A percentile compares a stretch with the other conserved stretches of the same genome.
These are phyloP conservation scores for Cutaneotrichosporon spelunceum DNA, from an alignment of 1,284 basidiomycete species.

Conservation along the genomic window DNA sequence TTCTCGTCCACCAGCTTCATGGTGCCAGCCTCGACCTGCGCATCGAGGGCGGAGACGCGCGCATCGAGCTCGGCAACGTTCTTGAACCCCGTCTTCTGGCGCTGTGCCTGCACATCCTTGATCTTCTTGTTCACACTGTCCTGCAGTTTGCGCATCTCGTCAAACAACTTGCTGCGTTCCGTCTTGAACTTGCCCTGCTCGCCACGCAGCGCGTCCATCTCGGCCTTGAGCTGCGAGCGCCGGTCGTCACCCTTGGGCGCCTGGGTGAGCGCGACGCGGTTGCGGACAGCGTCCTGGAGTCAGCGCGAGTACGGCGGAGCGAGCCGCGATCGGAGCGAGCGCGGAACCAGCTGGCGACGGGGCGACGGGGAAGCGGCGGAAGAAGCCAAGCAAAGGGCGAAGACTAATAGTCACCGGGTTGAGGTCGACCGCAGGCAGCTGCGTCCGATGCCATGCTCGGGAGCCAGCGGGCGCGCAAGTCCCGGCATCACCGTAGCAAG, in stretches of 20 bases:
- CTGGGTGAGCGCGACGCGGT: slow-evolving; percentile 66
- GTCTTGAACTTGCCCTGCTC: slow-evolving; percentile 78
- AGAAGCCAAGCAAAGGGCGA: too few relatives aligned
- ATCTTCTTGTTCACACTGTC: slow-evolving; percentile 82
- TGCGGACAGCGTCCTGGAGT: slow-evolving; percentile 67
- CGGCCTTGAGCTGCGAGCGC: slow-evolving; percentile 68
- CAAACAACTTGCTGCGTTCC: slow-evolving; percentile 67
- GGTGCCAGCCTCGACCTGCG: slow-evolving; percentile 83
- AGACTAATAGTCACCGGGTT: too few relatives aligned
- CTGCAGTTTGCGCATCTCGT: slow-evolving; percentile 78
- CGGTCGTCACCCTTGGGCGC: slow-evolving; percentile 59
- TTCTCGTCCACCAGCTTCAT: slow-evolving; percentile 97
- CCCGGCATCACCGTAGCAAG: too few relatives aligned
- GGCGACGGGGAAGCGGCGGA: too few relatives aligned
- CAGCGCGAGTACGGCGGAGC: slow-evolving; percentile 1
- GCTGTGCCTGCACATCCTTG: slow-evolving; percentile 81
- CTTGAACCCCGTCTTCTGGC: slow-evolving; percentile 79
- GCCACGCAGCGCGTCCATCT: slow-evolving; percentile 75
- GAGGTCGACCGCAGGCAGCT: too few relatives aligned
- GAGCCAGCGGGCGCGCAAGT: too few relatives aligned
- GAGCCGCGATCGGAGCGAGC: not conserved
- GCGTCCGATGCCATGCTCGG: too few relatives aligned
- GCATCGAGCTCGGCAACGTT: slow-evolving; percentile 82
- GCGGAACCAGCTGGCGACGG: not conserved
- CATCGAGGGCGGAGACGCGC: slow-evolving; percentile 61